Conservation (phyloP, 2,329 filamentous ascomycete species). For the Fusarium virguliforme region DNA sequence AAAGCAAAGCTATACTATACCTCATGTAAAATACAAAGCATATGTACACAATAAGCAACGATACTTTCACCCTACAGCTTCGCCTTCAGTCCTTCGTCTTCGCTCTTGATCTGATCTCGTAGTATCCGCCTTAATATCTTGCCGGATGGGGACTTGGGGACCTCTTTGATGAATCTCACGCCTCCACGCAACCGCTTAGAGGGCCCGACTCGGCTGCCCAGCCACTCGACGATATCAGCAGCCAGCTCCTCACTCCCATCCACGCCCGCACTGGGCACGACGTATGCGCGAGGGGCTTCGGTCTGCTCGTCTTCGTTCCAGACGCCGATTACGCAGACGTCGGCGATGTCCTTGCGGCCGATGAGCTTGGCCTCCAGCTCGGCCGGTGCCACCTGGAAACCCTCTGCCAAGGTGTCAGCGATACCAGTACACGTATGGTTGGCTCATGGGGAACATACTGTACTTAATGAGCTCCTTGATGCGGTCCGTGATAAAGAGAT, state of each 20-base stretch:
- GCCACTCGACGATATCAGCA: conserved; percentile 57
- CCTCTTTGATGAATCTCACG: conserved; percentile 75
- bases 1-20: conserved; percentile 16
- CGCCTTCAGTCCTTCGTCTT: conserved; percentile 49
- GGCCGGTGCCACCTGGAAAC: conserved; percentile 79
- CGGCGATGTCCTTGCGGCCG: conserved; percentile 63
- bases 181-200: conserved; percentile 82
- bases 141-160: conserved; percentile 78
- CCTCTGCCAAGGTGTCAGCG: conserved; percentile 60
- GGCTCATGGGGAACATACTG: conserved; percentile 53
- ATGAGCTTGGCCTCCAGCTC: conserved; percentile 71
- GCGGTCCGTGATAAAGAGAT: conserved; percentile 93
- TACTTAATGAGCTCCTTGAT: conserved; percentile 77
- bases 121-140: conserved; percentile 68
- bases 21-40: conserved; percentile 37
- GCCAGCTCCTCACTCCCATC: conserved; percentile 54
- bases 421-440: conserved; percentile 8
- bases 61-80: conserved; percentile 55
- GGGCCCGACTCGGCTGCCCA: conserved; percentile 72
- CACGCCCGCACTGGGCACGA: conserved; percentile 58
- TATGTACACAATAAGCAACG: conserved; percentile 21
- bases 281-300: conserved; percentile 74
- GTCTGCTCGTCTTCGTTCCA: conserved; percentile 72
- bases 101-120: conserved; percentile 61
- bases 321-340: conserved; percentile 78